A percentile compares a stretch with the other conserved stretches of the same genome.
Conservation (phyloP, 306 rosid genomes). For the Inga oerstediana region DNA sequence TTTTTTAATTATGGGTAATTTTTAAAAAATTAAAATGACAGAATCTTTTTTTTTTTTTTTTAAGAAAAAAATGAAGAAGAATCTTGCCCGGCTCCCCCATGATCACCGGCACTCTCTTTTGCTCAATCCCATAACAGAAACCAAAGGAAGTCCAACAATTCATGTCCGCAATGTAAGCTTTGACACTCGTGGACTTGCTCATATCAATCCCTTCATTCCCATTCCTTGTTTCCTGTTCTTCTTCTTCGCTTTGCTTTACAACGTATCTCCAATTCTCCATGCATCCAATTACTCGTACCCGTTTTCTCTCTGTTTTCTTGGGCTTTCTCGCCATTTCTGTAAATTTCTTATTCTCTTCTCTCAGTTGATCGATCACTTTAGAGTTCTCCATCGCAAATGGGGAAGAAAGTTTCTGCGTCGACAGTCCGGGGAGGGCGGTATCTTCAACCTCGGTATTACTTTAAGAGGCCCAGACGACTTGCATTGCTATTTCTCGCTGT, state of each 20-base stretch:
- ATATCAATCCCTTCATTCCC: background rate
- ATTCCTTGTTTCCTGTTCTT: background rate
- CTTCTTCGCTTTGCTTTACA: background rate
- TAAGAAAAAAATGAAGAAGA: too few species aligned
- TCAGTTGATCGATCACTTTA: background rate
- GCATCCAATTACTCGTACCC: background rate
- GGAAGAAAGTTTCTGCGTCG: constrained; percentile 43
- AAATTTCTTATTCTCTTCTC: background rate
- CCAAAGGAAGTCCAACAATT: constrained; percentile 30
- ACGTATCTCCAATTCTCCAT: constrained; percentile 5
- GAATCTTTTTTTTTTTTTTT: background rate
- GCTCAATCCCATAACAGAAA: background rate
- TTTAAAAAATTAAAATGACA: background rate
- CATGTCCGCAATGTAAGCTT: constrained; percentile 12
- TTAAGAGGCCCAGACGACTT: constrained; percentile 47
- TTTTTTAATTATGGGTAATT: too few species aligned
- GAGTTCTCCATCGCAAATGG: constrained; percentile 33
- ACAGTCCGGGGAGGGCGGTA: constrained; percentile 34
- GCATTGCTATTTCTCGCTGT: constrained; percentile 38
- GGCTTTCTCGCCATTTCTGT: background rate
- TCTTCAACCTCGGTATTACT: constrained; percentile 48
- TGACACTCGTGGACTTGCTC: background rate
- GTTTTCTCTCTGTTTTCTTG: background rate
- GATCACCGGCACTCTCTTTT: background rate
- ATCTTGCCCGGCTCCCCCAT: background rate